phyloP scores from a whole-genome alignment of 2,329 filamentous ascomycete species.

The Pestalotiopsis sp. region DNA sequence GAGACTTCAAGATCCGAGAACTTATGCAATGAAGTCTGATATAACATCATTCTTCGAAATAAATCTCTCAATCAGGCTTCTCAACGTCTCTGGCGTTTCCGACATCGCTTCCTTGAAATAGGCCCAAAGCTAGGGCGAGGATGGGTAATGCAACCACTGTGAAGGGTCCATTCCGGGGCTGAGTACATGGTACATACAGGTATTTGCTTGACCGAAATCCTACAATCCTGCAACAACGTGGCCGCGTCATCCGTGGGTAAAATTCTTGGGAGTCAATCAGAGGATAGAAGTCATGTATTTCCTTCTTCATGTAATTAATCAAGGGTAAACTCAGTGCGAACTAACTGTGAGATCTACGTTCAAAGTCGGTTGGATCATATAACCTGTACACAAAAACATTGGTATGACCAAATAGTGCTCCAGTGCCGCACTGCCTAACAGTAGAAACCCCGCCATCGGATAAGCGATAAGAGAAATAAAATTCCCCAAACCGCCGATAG shows the following conservation, averaged over 20 bases:
- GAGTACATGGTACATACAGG: not conserved
- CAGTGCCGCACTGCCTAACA: not conserved
- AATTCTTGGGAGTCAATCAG: not conserved
- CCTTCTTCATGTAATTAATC: too few relatives aligned
- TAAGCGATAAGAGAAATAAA: slow-evolving; percentile 10
- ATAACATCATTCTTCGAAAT: too few relatives aligned
- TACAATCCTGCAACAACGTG: not conserved
- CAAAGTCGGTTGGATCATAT: too few relatives aligned
- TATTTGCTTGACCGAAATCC: not conserved
- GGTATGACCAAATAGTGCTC: not conserved
- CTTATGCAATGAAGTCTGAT: not conserved
- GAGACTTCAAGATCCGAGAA: too few relatives aligned
- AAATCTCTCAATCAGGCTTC: too few relatives aligned
- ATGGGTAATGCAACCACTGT: not conserved
- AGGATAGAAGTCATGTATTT: not conserved
- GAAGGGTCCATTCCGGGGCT: not conserved
- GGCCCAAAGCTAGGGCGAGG: not conserved
- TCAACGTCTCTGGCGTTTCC: not conserved
- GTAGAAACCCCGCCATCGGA: not conserved
- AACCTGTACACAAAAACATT: not conserved
- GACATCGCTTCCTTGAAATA: not conserved
- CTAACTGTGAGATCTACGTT: not conserved
- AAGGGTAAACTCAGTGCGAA: not conserved
- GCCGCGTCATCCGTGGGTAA: not conserved
- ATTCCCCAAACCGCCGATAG: slow-evolving; percentile 1